A percentile compares a stretch with the other conserved stretches of the same genome.
Conservation (phyloP, 257 asterid species). For the Fraxinus americana region DNA sequence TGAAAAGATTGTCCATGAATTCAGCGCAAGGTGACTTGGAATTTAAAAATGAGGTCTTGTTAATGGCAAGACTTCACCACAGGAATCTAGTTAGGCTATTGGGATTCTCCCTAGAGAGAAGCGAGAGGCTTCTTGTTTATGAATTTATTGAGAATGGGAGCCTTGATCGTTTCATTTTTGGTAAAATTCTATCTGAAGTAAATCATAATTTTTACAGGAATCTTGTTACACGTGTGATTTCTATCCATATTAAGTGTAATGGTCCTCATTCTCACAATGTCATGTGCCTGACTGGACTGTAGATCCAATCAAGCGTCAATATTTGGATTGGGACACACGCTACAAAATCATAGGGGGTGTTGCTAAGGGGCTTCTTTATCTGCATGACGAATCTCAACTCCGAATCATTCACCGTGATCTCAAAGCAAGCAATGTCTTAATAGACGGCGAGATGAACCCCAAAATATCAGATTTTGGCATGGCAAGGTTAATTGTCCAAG, state of each 20-base stretch:
- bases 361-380: conserved; percentile 43
- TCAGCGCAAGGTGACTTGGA: neutral
- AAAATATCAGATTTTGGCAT: conserved; percentile 61
- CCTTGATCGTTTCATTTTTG: neutral
- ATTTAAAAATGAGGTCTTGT: neutral
- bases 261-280: no score
- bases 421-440: conserved; percentile 41
- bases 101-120: neutral
- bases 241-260: no score
- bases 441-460: conserved; percentile 48
- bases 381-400: conserved; percentile 50
- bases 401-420: conserved; percentile 51
- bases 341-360: conserved; percentile 44
- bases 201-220: no score
- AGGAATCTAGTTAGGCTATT: neutral
- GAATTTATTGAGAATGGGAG: neutral
- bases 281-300: neutral
- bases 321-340: conserved; percentile 45
- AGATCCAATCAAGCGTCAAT: conserved; percentile 8
- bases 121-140: neutral
- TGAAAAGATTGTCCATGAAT: neutral
- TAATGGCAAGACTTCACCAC: neutral
- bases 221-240: no score
- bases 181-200: neutral
- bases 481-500: conserved; percentile 40